Percentiles rank a stretch among this genome's conserved stretches.
phyloP scores from a whole-genome alignment of 805 yeast genomes.

The Wickerhamiella spandovensis region DNA sequence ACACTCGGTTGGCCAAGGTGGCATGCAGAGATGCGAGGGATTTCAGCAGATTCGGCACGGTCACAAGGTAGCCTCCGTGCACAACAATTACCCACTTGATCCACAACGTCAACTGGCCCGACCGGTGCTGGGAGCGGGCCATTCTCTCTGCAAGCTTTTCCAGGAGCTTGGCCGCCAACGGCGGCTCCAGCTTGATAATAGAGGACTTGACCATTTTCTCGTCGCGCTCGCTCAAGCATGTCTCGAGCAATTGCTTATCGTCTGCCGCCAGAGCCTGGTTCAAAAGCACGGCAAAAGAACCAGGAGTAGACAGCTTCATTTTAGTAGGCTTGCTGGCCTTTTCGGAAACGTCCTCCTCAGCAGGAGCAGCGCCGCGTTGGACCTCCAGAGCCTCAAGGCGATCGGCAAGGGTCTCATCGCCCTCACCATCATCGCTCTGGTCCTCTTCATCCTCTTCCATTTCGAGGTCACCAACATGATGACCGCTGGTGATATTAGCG shows the following conservation, averaged over 20 bases:
- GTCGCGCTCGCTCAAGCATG: constrained; percentile 49
- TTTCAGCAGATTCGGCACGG: constrained; percentile 38
- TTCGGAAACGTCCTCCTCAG: constrained; percentile 11
- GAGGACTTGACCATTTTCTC: constrained; percentile 41
- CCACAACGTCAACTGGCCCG: constrained; percentile 48
- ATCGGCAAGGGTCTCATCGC: constrained; percentile 30
- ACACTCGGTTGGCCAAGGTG: constrained; percentile 41
- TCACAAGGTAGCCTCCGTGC: constrained; percentile 52
- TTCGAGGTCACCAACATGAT: constrained; percentile 21
- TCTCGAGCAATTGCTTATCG: constrained; percentile 75
- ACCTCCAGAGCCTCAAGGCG: constrained; percentile 26
- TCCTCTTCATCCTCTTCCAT: constrained; percentile 27
- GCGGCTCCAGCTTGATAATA: constrained; percentile 38
- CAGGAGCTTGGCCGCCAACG: constrained; percentile 32
- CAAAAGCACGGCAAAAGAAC: constrained; percentile 70
- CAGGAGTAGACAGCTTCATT: constrained; percentile 40
- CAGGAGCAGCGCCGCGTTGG: constrained; percentile 7
- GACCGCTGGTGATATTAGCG: constrained; percentile 26
- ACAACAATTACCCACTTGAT: constrained; percentile 64
- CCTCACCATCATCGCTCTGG: constrained; percentile 26
- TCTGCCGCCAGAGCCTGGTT: constrained; percentile 79
- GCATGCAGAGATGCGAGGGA: constrained; percentile 45
- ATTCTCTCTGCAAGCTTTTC: constrained; percentile 35
- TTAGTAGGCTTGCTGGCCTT: constrained; percentile 17
- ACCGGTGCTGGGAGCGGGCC: constrained; percentile 41